phyloP scores from a whole-genome alignment of 202 grass and related monocot genomes.

The Panicum virgatum region DNA sequence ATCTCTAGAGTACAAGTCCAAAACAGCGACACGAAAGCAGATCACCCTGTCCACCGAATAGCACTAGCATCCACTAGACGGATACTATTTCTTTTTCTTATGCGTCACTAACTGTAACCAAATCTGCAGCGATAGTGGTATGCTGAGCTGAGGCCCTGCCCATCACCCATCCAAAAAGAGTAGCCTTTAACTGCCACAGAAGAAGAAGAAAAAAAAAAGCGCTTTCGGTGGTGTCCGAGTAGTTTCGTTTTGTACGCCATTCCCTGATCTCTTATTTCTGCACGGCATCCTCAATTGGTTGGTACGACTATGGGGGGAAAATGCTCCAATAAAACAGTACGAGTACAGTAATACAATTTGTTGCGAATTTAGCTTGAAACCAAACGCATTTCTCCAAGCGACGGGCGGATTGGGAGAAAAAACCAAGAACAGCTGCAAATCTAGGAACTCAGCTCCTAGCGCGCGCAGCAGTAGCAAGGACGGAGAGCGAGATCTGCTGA shows the following conservation, averaged over 20 bases:
- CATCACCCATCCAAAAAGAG: conserved; percentile 28
- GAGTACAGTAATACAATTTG: background rate
- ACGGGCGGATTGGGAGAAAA: background rate
- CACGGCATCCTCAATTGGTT: conserved; percentile 6
- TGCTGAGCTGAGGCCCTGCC: background rate
- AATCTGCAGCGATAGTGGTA: conserved; percentile 27
- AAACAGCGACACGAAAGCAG: conserved; percentile 11
- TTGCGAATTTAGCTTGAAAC: background rate
- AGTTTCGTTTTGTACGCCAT: conserved; percentile 1
- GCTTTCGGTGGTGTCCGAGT: conserved; percentile 30
- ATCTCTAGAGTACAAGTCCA: conserved; percentile 26
- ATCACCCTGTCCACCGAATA: conserved; percentile 9
- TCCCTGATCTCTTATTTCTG: background rate
- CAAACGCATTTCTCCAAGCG: background rate
- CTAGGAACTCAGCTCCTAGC: background rate
- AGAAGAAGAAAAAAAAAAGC: background rate
- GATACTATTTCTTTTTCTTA: background rate
- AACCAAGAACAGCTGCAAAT: conserved; percentile 19
- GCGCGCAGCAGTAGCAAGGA: no score
- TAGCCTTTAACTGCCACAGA: conserved; percentile 6
- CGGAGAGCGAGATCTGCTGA: conserved; percentile 19
- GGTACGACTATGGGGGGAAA: background rate
- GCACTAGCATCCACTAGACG: conserved; percentile 22
- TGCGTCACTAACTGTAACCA: conserved; percentile 1
- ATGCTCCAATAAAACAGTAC: conserved; percentile 30